Evolutionary conservation across 2,329 filamentous ascomycete genomes (phyloP).

Genomic region (Apiospora koreana): DNA sequence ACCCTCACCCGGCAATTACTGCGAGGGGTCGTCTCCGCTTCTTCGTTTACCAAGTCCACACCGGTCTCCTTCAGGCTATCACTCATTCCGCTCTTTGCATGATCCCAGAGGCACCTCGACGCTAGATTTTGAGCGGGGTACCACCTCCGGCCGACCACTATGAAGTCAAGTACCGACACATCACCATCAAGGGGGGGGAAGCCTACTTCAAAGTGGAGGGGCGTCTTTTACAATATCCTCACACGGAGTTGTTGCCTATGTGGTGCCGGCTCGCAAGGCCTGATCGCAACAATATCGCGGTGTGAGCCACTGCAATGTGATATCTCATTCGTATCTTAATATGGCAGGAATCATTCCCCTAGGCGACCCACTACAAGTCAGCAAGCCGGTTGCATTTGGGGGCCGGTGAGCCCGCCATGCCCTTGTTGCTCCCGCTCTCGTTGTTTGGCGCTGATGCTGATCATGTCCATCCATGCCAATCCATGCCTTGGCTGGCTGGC

Average conservation of each 20-base stretch:
- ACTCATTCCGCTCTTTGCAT: neutral
- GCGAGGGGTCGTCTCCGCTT: slow-evolving; percentile 2
- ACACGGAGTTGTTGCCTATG: neutral
- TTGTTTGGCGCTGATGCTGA: neutral
- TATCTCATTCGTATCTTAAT: neutral
- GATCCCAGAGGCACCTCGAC: neutral
- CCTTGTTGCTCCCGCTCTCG: neutral
- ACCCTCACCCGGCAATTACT: neutral
- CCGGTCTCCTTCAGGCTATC: slow-evolving; percentile 3
- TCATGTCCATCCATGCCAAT: neutral
- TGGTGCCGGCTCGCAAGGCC: neutral
- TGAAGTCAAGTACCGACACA: neutral
- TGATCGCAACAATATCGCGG: neutral
- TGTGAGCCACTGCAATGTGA: neutral
- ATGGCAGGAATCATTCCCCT: neutral
- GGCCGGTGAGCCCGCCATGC: neutral
- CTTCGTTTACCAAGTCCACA: neutral
- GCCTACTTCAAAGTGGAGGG: neutral
- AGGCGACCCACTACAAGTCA: neutral
- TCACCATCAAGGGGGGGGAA: neutral
- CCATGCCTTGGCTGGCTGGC: neutral
- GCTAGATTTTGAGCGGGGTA: neutral
- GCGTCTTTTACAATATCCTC: neutral
- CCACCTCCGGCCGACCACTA: neutral
- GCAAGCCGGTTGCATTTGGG: neutral